Evolutionary conservation across 2,329 filamentous ascomycete genomes (phyloP).

Genomic region (Nemania diffusa): DNA sequence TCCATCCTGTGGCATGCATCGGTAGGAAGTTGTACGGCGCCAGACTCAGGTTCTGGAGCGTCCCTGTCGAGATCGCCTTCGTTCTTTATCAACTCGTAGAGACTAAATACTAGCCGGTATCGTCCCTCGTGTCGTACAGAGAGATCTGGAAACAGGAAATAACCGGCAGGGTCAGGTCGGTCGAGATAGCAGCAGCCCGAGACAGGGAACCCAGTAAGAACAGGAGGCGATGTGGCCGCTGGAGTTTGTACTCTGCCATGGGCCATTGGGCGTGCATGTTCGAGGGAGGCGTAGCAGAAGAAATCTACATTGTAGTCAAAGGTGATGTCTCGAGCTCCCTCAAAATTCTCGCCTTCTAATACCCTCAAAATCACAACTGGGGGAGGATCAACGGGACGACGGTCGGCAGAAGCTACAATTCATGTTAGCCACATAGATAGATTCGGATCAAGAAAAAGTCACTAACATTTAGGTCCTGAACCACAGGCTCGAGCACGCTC

Average conservation of each 20-base stretch:
- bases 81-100: slow-evolving; percentile 95
- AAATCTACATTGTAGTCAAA: slow-evolving; percentile 97
- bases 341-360: slow-evolving; percentile 74
- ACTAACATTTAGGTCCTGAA: slow-evolving; percentile 88
- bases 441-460: neutral
- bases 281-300: slow-evolving; percentile 93
- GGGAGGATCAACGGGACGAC: slow-evolving; percentile 91
- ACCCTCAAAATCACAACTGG: slow-evolving; percentile 93
- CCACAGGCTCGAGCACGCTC: slow-evolving; percentile 95
- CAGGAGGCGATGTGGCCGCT: slow-evolving; percentile 77
- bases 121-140: slow-evolving; percentile 95
- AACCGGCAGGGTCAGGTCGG: slow-evolving; percentile 80
- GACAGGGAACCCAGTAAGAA: slow-evolving; percentile 92
- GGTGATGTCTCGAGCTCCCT: slow-evolving; percentile 76
- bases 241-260: slow-evolving; percentile 77
- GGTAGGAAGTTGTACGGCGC: slow-evolving; percentile 37
- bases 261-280: slow-evolving; percentile 84
- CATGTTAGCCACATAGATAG: slow-evolving; percentile 22
- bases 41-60: slow-evolving; percentile 53
- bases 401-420: slow-evolving; percentile 78
- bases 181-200: slow-evolving; percentile 97
- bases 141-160: slow-evolving; percentile 97
- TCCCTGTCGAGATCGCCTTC: slow-evolving; percentile 77
- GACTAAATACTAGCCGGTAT: slow-evolving; percentile 89
- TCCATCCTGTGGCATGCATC: slow-evolving; percentile 87